Percentiles rank a stretch among this genome's conserved stretches.
These are phyloP conservation scores for Dictyophora rubrovolvata DNA, from an alignment of 768 basidiomycete genomes.

Conservation along the genomic window DNA sequence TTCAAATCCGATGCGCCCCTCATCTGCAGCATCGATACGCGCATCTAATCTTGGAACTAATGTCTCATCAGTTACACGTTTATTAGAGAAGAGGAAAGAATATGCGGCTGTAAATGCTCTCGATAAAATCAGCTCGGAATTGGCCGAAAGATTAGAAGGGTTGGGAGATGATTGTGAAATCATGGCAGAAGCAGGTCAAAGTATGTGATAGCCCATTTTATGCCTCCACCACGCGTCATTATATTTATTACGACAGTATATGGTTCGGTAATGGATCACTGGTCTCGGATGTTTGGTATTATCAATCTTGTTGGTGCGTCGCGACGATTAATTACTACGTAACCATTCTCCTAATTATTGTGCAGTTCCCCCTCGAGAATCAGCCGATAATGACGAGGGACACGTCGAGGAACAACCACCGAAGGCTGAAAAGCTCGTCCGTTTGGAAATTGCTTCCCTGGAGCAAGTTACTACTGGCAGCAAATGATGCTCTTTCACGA, in stretches of 20 bases:
- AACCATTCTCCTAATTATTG: background rate
- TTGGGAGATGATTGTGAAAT: conserved; percentile 63
- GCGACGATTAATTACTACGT: background rate
- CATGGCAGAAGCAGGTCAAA: conserved; percentile 69
- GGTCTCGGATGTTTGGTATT: conserved; percentile 66
- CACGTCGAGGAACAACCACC: background rate
- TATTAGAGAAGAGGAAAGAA: conserved; percentile 74
- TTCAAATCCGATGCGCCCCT: conserved; percentile 7
- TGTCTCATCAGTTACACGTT: conserved; percentile 24
- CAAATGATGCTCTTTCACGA: conserved; percentile 1
- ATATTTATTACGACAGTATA: background rate
- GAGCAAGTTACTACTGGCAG: conserved; percentile 2
- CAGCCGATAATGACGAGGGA: background rate
- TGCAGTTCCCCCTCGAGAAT: conserved; percentile 1
- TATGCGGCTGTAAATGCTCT: conserved; percentile 65
- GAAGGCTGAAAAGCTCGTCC: conserved; percentile 6
- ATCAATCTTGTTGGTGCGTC: conserved; percentile 56
- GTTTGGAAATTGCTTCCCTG: conserved; percentile 4
- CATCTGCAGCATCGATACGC: conserved; percentile 8
- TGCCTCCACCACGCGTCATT: background rate
- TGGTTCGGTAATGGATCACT: conserved; percentile 7
- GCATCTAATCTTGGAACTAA: conserved; percentile 5
- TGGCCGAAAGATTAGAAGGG: conserved; percentile 56
- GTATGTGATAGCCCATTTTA: conserved; percentile 24
- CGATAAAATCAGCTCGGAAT: conserved; percentile 51